Evolutionary conservation across 345 rosid species (phyloP), one percentile per base, ranked within the genome.

Genomic region (Ceriops zippeliana): DNA sequence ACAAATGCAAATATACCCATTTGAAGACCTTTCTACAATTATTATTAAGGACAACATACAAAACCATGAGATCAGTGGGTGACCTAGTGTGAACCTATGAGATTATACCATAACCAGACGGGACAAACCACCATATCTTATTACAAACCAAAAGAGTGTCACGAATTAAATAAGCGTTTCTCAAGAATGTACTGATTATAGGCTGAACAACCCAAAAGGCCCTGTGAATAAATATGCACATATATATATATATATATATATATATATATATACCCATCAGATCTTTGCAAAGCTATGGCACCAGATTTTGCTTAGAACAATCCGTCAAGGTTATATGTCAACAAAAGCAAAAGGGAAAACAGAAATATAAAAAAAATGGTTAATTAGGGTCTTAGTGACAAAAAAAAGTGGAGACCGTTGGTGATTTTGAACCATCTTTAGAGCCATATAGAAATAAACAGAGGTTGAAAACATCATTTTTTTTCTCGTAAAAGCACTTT

Each of bases 101-200:
- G 26, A 58, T 38, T 51, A 47, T 60, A 56, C 11, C 46, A 66
- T 32, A 49, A 3, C 21, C 70, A 76, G 31, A 78, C 62, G 73
- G 80, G 86, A 83, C 84, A 85, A 80, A 84, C 59, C 13, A 72
- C 78, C 78, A 73, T 76, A 81, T 83, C 83, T 60, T 72, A 24
- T 54, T 56, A 30, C 60, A 65, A 66, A 13, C 77, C 57, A 72
- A 76, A 70, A 70, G 67, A 70, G 60, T 63, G 49, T 70, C 67
- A 64, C 63, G 46, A 31, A 42, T 58, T 34, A 26, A 37, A 35
- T 49, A 67, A 17, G 31, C 59, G 11, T 56, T 10, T 28, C 49
- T 56, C 28, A 3, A 27, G 30, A 9, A 10, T 24, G 16, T 56
- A 16, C 24, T 21, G 59, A 11, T 56, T 56, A 28, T 11, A 56